A percentile compares a stretch with the other conserved stretches of the same genome.
phyloP scores from a whole-genome alignment of 2,329 filamentous ascomycete genomes.

The Hypomyces perniciosus region DNA sequence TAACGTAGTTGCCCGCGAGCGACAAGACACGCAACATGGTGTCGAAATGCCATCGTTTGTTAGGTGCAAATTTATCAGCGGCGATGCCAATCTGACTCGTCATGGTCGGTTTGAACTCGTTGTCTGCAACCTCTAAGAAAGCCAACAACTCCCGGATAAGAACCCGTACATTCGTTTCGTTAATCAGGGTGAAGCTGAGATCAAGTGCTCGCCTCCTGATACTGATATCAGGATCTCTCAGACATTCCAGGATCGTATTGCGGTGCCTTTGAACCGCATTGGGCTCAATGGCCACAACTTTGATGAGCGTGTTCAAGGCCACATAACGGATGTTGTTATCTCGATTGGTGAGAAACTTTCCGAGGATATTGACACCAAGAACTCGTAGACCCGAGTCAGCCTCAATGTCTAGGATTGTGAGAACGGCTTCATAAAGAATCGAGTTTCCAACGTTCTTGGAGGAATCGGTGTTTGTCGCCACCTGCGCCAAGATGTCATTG shows the following conservation, averaged over 20 bases:
- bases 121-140: slow-evolving; percentile 94
- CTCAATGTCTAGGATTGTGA: slow-evolving; percentile 96
- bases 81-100: slow-evolving; percentile 97
- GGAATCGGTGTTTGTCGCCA: slow-evolving; percentile 95
- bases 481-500: slow-evolving; percentile 95
- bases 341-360: slow-evolving; percentile 96
- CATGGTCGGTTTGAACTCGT: slow-evolving; percentile 98
- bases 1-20: slow-evolving; percentile 92
- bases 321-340: slow-evolving; percentile 99
- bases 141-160: slow-evolving; percentile 88
- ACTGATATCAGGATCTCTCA: slow-evolving; percentile 96
- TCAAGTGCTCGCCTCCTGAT: slow-evolving; percentile 93
- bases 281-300: slow-evolving; percentile 95
- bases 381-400: slow-evolving; percentile 92
- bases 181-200: slow-evolving; percentile 95
- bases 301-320: slow-evolving; percentile 92
- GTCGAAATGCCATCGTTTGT: slow-evolving; percentile 97
- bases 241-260: slow-evolving; percentile 94
- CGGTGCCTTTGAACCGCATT: slow-evolving; percentile 96
- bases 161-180: slow-evolving; percentile 91
- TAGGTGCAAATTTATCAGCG: slow-evolving; percentile 90
- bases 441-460: slow-evolving; percentile 98
- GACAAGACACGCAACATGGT: slow-evolving; percentile 94
- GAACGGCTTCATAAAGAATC: slow-evolving; percentile 93
- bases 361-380: slow-evolving; percentile 93